Base-by-base conservation (phyloP, 441 rosid genomes). In the Rhodomyrtus psidioides region DNA sequence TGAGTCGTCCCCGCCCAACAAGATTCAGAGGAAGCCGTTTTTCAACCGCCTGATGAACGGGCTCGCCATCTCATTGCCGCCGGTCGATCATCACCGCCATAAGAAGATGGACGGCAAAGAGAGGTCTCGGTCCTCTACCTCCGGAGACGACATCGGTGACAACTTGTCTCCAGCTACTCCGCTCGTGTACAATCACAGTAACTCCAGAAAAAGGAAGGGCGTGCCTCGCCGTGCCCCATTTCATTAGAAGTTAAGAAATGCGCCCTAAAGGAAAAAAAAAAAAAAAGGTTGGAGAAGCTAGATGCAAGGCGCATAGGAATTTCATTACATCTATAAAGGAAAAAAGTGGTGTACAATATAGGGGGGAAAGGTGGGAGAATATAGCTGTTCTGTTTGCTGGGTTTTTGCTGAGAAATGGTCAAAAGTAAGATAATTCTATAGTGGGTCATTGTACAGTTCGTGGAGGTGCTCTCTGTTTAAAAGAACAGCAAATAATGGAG, bases 41-140 rank as follows among this genome's bases (percentile, higher is more conserved):
- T 93, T 92, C 94, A 91, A 89, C 89, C 95, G 94, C 30, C 44
- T 93, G 87, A 92, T 94, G 94, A 93, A 88, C 7, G 92, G 95
- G 79, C 79, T 34, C n/a, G 5, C 49, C 79, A 70, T 70, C 79
- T 39, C 79, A 12, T 70, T 70, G 79, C 79, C 79, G 53, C 92
- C 88, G 23, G 81, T 92, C 7, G 88, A 94, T 83, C 91, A 91
- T 44, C 89, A 90, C 60, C n/a, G n/a, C n/a, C 87, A 90, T 28
- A 85, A 55, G 3, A 90, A 84, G 44, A 88, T 60, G 82, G 88
- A 84, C 24, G 58, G 58, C 12, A 87, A 87, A 46, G 91, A 88
- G 65, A 86, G 89, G 84, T 86, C 90, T 24, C 49, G 49, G 9
- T 21, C 49, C 49, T 84, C 81, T 2, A 93, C 90, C 87, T 93